Evolutionary conservation across 148 eudicot genomes (phyloP), one percentile per base, ranked within the genome.

Genomic region (Rheum nobile): DNA sequence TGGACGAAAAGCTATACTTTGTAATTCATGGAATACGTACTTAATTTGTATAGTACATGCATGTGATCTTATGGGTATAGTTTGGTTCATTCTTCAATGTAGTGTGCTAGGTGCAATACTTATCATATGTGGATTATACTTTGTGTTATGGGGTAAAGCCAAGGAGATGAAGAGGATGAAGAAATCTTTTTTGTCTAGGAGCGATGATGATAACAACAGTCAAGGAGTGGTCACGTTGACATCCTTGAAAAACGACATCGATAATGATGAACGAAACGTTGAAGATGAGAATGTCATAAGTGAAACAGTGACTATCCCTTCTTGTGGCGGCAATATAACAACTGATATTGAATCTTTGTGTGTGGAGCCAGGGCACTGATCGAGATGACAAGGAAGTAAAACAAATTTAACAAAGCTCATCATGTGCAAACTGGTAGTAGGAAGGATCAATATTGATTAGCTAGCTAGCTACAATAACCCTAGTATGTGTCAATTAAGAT

Each of bases 141-240:
- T 35, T 22, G 92, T 88, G 24, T 50, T 88, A 7, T 88, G 92
- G 92, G 92, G 88, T 0, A 88, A 88, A 67, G 77, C 78, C 34
- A 81, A 77, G 65, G 92, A 88, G 21, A 47, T 16, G 54, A 47
- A 47, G 21, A 47, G 4, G 21, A 47, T 47, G 21, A 47, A 47
- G 54, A 47, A 16, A 47, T 47, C 16, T 4, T 0, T 47, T 47
- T 13, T 21, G 21, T 16, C 54, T 2, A 47, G 19, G 54, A 47
- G 54, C 54, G 16, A 1, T 19, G 54, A 47, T 16, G 54, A 47
- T 1, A 1, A 47, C 54, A 47, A 47, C 21, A 7, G 21, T 16
- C 21, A 47, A 47, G 54, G n/a, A 19, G 16, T 47, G 54, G 7
- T 7, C 21, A 47, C 54, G 16, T 19, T 47, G 2, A 47, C 54